Evolutionary conservation across 176 grass and related monocot species (phyloP).

Genomic region (Hsuehochloa calcarea): DNA sequence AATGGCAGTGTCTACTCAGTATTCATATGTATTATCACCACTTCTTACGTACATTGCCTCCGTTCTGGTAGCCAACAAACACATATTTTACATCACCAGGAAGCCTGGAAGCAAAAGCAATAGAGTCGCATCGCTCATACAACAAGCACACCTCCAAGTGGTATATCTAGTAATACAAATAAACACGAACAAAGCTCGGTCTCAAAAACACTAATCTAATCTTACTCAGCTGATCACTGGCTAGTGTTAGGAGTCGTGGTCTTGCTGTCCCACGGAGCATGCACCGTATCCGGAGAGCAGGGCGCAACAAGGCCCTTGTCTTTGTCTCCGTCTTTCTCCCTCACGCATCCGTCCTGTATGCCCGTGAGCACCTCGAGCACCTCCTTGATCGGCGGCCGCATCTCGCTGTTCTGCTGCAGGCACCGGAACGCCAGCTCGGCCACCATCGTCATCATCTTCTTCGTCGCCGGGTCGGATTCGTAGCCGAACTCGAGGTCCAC

Average conservation of each 20-base stretch:
- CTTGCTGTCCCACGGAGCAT: slow-evolving; percentile 59
- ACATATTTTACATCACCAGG: slow-evolving; percentile 34
- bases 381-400: slow-evolving; percentile 85
- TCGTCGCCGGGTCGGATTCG: slow-evolving; percentile 47
- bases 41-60: slow-evolving; percentile 29
- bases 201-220: slow-evolving; percentile 1
- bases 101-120: not conserved
- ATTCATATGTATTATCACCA: not conserved
- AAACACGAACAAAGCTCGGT: not conserved
- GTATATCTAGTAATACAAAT: not conserved
- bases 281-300: slow-evolving; percentile 57
- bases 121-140: not conserved
- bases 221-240: slow-evolving; percentile 23
- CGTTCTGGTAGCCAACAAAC: slow-evolving; percentile 26
- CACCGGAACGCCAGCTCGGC: slow-evolving; percentile 93
- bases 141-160: not conserved
- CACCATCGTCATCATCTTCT: slow-evolving; percentile 82
- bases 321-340: slow-evolving; percentile 33
- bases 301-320: slow-evolving; percentile 30
- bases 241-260: slow-evolving; percentile 66
- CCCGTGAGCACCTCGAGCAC: slow-evolving; percentile 63
- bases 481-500: slow-evolving; percentile 72
- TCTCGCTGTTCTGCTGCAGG: slow-evolving; percentile 82
- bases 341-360: slow-evolving; percentile 38
- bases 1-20: not conserved